Evolutionary conservation across 495 filamentous ascomycete genomes (phyloP), one percentile per base, ranked within the genome.

Genomic region (Penicillium silybi): DNA sequence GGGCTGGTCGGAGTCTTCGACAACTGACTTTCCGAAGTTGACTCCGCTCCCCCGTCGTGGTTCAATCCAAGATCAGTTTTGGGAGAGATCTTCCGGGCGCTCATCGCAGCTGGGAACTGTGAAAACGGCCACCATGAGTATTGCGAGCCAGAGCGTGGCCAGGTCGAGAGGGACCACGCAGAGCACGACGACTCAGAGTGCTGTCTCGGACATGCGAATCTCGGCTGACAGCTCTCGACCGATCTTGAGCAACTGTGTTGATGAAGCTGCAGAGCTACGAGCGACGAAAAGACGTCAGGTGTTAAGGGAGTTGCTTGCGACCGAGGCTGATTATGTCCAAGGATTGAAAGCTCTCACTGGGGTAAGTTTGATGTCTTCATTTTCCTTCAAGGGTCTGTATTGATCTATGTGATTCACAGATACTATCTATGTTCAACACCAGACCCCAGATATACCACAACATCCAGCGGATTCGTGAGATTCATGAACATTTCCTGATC

Each of bases 291-390:
- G 93, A 45, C 84, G 88, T 9, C 81, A 82, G 49, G 83, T 92
- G 17, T 64, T 97, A 37, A 87, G 89, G 56, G 93, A 98, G 66
- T 71, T 98, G 17, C 78, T 96, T 46, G 78, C 67, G 39, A 92
- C 90, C 0, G 93, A 97, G 67, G 86, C 92, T 61, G 85, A 88
- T 57, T 97, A 97, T 69, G 81, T 97, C 48, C 82, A 81, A 16
- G 92, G 95, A 54, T 67, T 97, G 46, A 89, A 88, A 59, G 87
- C 92, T 44, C 74, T 98, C 50, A 82, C 86, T 58, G 89, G 92
- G 64, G 93, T 95, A 72, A 60, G 79, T 71, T 18, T 3, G 7
- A 44, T 25, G 2, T 37, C 13, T 41, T 3, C 10, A 3, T 1
- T 9, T 34, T 26, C 32, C 7, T 22, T 10, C 18, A 16, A 11